Percentiles rank a stretch among this genome's conserved stretches.
Conservation (phyloP, 2,329 filamentous ascomycete species). For the Fusarium citri region DNA sequence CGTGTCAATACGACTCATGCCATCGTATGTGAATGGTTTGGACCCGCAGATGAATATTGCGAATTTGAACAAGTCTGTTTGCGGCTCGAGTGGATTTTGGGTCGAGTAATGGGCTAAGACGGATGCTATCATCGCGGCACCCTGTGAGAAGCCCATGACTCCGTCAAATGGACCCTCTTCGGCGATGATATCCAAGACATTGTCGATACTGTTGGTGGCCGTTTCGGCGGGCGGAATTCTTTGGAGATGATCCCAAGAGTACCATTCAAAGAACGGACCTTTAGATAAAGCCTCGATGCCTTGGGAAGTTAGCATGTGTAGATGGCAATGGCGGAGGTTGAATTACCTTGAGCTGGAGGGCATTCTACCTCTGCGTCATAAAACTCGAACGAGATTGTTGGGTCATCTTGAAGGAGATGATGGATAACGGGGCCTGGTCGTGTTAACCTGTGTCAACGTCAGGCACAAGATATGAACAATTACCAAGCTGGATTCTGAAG, state of each 20-base stretch:
- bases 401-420: background rate
- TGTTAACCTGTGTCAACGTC: background rate
- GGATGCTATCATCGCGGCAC: background rate
- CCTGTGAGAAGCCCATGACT: background rate
- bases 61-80: background rate
- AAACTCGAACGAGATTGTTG: background rate
- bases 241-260: background rate
- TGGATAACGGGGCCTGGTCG: background rate
- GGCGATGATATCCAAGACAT: background rate
- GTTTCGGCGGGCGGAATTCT: background rate
- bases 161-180: background rate
- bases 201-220: background rate
- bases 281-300: background rate
- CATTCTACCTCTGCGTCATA: background rate
- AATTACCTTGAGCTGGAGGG: background rate
- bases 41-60: background rate
- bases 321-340: background rate
- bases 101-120: background rate
- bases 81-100: background rate
- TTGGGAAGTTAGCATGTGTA: background rate
- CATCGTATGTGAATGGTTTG: background rate
- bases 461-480: background rate
- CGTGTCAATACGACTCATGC: background rate
- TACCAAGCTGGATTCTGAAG: constrained; percentile 4
- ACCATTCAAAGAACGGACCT: background rate